phyloP scores from a whole-genome alignment of 768 basidiomycete genomes.

The Tylopilus sp. region DNA sequence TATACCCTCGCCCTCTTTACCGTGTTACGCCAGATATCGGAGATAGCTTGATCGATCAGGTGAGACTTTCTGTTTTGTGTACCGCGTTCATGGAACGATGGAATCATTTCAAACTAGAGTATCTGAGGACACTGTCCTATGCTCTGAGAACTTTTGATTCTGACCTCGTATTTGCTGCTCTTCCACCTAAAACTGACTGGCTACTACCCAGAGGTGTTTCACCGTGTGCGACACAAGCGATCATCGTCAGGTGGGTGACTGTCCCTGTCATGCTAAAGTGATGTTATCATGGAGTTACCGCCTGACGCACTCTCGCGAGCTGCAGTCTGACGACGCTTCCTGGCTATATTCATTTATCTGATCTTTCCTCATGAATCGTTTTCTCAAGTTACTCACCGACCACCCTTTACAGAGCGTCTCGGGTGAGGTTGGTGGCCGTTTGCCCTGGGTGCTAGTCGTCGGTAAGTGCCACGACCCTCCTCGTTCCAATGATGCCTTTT shows the following conservation, averaged over 20 bases:
- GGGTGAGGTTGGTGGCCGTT: background rate
- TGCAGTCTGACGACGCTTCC: constrained; percentile 12
- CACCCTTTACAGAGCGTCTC: background rate
- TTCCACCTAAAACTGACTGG: background rate
- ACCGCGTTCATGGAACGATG: background rate
- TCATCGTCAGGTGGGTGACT: background rate
- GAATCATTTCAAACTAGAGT: constrained; percentile 3
- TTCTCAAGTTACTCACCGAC: constrained; percentile 1
- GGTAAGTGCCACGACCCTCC: background rate
- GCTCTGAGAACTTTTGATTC: background rate
- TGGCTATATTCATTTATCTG: constrained; percentile 14
- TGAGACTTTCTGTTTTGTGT: background rate
- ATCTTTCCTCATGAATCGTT: background rate
- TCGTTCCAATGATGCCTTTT: background rate
- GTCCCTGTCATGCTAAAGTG: background rate
- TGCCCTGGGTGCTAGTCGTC: background rate
- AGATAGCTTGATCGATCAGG: too few relatives aligned
- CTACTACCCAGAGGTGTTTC: background rate
- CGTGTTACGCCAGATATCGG: too few relatives aligned
- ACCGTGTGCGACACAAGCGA: background rate
- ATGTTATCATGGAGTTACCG: constrained; percentile 19
- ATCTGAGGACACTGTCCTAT: constrained; percentile 9
- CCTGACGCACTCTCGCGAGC: constrained; percentile 6
- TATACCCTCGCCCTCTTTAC: background rate
- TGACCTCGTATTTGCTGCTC: background rate